Conservation (phyloP, 2,329 filamentous ascomycete species). For the Botrytis cinerea region DNA sequence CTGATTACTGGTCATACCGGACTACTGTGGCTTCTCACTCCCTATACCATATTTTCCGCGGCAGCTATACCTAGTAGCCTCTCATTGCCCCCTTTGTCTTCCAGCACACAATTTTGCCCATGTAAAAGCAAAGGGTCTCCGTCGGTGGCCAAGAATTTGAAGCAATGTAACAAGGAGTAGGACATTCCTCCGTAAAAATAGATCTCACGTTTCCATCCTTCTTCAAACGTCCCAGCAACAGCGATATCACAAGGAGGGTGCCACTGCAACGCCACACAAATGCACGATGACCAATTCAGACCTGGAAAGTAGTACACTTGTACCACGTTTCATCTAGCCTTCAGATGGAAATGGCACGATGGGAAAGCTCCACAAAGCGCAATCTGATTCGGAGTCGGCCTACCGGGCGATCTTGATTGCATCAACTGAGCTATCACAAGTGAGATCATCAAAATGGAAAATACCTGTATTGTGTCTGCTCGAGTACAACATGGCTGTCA, state of each 20-base stretch:
- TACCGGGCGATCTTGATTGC: not conserved
- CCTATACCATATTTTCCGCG: not conserved
- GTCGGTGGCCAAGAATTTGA: not conserved
- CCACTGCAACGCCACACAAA: not conserved
- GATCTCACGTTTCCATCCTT: not conserved
- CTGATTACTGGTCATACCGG: not conserved
- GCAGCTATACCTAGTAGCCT: too few species aligned
- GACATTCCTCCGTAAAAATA: not conserved
- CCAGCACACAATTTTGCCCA: too few species aligned
- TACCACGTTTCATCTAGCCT: not conserved
- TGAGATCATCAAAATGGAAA: not conserved
- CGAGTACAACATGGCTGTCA: not conserved
- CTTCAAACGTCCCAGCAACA: not conserved
- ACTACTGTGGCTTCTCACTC: not conserved
- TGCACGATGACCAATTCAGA: not conserved
- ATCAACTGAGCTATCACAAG: not conserved
- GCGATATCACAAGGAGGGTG: not conserved
- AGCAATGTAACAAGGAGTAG: constrained; percentile 1
- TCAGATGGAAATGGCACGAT: not conserved
- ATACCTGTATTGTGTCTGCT: not conserved
- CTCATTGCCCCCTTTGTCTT: too few species aligned
- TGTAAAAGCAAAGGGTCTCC: not conserved
- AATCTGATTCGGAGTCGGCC: not conserved
- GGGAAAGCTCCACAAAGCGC: not conserved
- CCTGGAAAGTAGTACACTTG: not conserved